Evolutionary conservation across 306 rosid species (phyloP), one percentile per base, ranked within the genome.

Genomic region (Herpetospermum pedunculosum): DNA sequence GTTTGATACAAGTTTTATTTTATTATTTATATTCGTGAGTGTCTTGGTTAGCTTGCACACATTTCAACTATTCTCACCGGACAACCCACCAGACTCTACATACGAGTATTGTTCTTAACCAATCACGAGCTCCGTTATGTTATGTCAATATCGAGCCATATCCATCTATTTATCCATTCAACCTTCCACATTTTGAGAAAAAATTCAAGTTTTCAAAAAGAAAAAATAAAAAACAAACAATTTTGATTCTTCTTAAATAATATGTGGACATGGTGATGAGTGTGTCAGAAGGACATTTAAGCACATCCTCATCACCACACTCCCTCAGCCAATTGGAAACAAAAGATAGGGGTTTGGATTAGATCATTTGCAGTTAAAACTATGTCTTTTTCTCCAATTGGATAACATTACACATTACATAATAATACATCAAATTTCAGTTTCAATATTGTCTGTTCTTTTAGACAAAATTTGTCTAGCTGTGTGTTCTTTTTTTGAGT

Each of bases 351-450:
- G 18, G 7, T 67, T 43, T 67, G 73, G 73, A 67, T 67, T 67
- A 44, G 53, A 67, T 62, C 12, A 19, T 62, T 34, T n/a, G 4
- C 16, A n/a, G 8, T 63, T 35, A 8, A 34, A 19, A 2, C 23
- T 9, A 4, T 63, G 70, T 63, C 70, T 63, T 63, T 11, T 54
- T 16, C 41, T 32, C 32, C 72, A 40, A 5, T 3, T 38, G 72
- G 72, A 65, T 65, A 65, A 65, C 25, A 55, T 57, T 26, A 11
- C n/a, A 65, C 25, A 55, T 57, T 26, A 11, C n/a, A 57, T 54
- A 54, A 57, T 54, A 18, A 11, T 3, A 10, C 34, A 65, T 65
- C 46, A 67, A 9, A 11, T 15, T 28, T 67, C 5, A 21, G 35
- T 67, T 67, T 38, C 72, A 38, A 1, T 41, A 1, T 38, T 65